phyloP scores from a whole-genome alignment of 305 asterid species.

The Nicotiana rustica region DNA sequence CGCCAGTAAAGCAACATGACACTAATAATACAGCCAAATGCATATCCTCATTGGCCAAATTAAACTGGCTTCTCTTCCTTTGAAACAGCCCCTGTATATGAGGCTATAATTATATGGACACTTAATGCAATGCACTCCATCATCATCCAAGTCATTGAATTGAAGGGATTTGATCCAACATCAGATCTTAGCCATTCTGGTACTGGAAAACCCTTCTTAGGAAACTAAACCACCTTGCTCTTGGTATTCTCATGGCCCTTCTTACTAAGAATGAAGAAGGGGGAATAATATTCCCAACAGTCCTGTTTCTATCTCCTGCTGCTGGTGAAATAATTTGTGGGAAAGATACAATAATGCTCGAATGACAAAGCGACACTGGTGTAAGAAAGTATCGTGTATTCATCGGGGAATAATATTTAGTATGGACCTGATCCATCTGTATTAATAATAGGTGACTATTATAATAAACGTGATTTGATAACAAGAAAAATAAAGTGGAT shows the following conservation, averaged over 20 bases:
- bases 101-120: slow-evolving; percentile 55
- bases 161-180: slow-evolving; percentile 82
- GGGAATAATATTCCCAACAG: slow-evolving; percentile 40
- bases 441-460: not conserved
- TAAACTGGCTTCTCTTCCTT: slow-evolving; percentile 62
- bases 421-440: not conserved
- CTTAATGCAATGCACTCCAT: slow-evolving; percentile 61
- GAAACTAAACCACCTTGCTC: slow-evolving; percentile 75
- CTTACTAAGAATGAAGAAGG: slow-evolving; percentile 67
- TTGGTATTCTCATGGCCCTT: slow-evolving; percentile 71
- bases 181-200: slow-evolving; percentile 85
- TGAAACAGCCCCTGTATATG: slow-evolving; percentile 57
- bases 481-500: not conserved
- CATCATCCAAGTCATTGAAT: slow-evolving; percentile 73
- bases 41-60: slow-evolving; percentile 97
- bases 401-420: slow-evolving; percentile 39
- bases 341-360: slow-evolving; percentile 49
- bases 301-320: slow-evolving; percentile 48
- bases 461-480: not conserved
- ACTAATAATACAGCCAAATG: slow-evolving; percentile 64
- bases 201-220: slow-evolving; percentile 84
- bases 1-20: slow-evolving; percentile 62
- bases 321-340: slow-evolving; percentile 48
- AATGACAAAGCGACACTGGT: slow-evolving; percentile 59
- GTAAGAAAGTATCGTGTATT: slow-evolving; percentile 55